A percentile compares a stretch with the other conserved stretches of the same genome.
Conservation (phyloP, 176 grass and related monocot species). For the Aegilops tauschii region DNA sequence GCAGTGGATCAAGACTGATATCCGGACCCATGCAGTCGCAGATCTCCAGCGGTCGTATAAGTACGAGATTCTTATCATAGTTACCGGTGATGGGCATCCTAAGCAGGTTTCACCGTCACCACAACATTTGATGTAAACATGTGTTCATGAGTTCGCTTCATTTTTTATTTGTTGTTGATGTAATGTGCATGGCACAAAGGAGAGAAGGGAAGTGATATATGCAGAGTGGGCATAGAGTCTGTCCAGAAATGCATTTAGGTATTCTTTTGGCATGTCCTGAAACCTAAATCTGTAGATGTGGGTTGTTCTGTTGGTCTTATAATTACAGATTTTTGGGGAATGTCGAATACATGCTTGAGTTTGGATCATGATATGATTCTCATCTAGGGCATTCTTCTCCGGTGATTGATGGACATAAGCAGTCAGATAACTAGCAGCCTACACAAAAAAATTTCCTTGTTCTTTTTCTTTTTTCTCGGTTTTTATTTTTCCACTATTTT, state of each 20-base stretch:
- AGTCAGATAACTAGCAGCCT: not conserved
- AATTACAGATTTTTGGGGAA: not conserved
- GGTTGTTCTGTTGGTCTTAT: not conserved
- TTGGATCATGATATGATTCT: not conserved
- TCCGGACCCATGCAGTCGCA: not conserved
- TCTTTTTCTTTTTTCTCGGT: no score
- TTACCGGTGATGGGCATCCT: not conserved
- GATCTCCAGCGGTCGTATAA: not conserved
- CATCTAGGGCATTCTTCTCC: not conserved
- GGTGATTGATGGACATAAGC: not conserved
- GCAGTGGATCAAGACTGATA: not conserved
- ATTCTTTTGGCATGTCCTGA: not conserved
- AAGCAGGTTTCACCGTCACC: not conserved
- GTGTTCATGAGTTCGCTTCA: not conserved
- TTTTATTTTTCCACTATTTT: no score
- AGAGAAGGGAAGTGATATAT: not conserved
- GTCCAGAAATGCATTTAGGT: slow-evolving; percentile 15
- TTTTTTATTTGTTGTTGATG: not conserved
- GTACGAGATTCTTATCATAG: slow-evolving; percentile 21
- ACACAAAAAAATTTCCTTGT: not conserved
- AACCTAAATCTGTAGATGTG: not conserved
- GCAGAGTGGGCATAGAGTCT: not conserved
- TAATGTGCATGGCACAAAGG: not conserved
- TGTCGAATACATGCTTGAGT: not conserved
- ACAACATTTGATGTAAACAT: slow-evolving; percentile 3